Evolutionary conservation across 169 alveolate genomes (phyloP).

Genomic region (Besnoitia besnoiti): DNA sequence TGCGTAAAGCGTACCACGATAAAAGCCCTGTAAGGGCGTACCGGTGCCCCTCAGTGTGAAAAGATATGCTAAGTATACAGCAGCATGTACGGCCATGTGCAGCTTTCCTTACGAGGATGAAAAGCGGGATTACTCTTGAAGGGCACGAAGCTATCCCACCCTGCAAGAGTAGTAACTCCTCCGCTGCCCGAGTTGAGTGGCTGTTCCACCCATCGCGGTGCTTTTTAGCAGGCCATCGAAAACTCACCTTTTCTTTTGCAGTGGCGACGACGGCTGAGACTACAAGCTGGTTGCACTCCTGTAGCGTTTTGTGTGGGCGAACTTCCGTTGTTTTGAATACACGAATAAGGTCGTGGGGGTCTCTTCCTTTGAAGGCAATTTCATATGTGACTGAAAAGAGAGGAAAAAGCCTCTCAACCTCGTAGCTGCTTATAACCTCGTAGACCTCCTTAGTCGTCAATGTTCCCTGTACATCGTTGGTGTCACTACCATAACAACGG

Average conservation of each 20-base stretch:
- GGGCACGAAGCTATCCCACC: too few species aligned
- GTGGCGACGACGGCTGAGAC: slow-evolving; percentile 1
- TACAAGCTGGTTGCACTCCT: slow-evolving; percentile 34
- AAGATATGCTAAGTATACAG: too few species aligned
- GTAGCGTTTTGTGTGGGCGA: slow-evolving; percentile 3
- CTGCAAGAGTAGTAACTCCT: too few species aligned
- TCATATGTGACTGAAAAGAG: slow-evolving; percentile 64
- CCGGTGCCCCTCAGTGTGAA: too few species aligned
- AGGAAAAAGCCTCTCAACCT: slow-evolving; percentile 66
- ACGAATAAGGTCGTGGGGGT: slow-evolving; percentile 56
- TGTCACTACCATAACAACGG: too few species aligned
- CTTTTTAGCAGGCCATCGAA: neutral
- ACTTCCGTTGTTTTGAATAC: slow-evolving; percentile 57
- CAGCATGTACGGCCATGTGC: too few species aligned
- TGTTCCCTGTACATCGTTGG: slow-evolving; percentile 79
- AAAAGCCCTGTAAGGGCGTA: too few species aligned
- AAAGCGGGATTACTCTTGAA: too few species aligned
- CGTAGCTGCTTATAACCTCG: slow-evolving; percentile 52
- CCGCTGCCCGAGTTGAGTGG: too few species aligned
- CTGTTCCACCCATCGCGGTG: too few species aligned
- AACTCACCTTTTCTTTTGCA: slow-evolving; percentile 12
- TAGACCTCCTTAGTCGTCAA: slow-evolving; percentile 67
- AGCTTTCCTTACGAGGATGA: too few species aligned
- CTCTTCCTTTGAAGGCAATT: slow-evolving; percentile 65
- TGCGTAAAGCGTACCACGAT: too few species aligned